These are phyloP conservation scores for Oryza glaberrima DNA, from an alignment of 176 grass and related monocot species.

Conservation along the genomic window DNA sequence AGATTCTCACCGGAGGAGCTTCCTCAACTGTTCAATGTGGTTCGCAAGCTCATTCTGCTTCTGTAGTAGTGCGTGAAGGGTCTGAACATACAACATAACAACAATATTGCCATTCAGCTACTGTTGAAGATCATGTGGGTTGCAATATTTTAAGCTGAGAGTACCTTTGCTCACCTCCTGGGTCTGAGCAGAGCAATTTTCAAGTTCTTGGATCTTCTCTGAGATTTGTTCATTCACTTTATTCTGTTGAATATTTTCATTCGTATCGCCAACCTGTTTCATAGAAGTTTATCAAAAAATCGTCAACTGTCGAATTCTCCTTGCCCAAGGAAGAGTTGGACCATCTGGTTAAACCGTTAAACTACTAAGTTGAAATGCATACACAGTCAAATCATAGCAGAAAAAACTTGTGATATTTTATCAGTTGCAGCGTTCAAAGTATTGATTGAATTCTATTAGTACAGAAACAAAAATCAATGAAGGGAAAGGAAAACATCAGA, in stretches of 20 bases:
- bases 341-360: neutral
- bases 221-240: conserved; percentile 36
- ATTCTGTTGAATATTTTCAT: conserved; percentile 35
- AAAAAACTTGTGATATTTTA: neutral
- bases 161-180: conserved; percentile 56
- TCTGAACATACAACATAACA: conserved; percentile 40
- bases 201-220: conserved; percentile 65
- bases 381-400: neutral
- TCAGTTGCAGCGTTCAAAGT: neutral
- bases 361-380: neutral
- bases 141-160: conserved; percentile 35
- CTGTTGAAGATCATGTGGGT: conserved; percentile 1
- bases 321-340: conserved; percentile 1
- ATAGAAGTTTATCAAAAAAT: conserved; percentile 30
- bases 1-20: conserved; percentile 57
- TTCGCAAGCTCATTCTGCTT: conserved; percentile 71
- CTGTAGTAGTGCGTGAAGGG: conserved; percentile 53
- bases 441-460: conserved; percentile 19
- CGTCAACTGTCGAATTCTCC: conserved; percentile 9
- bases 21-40: conserved; percentile 64
- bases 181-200: conserved; percentile 58
- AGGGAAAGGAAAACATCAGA: conserved; percentile 29
- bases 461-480: conserved; percentile 9
- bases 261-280: conserved; percentile 39
- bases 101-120: conserved; percentile 25